Percentiles rank a stretch among this genome's conserved stretches.
Conservation (phyloP, 2,329 filamentous ascomycete species). For the Cladosporium sphaerospermum region DNA sequence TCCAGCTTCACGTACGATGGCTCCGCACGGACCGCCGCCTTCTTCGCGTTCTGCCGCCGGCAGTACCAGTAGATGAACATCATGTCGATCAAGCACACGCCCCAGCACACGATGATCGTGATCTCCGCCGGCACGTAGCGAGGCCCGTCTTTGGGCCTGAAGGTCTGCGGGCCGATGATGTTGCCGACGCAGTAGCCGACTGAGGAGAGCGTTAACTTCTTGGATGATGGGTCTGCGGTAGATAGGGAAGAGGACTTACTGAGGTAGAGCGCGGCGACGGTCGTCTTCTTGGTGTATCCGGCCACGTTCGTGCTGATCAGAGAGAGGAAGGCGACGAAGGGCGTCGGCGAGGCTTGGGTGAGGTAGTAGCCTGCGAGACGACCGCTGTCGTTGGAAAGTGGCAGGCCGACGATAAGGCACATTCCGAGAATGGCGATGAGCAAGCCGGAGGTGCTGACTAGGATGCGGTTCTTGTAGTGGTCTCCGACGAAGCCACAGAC, state of each 20-base stretch:
- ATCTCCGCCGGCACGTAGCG: slow-evolving; percentile 59
- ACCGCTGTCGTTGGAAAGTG: slow-evolving; percentile 51
- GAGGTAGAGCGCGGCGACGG: slow-evolving; percentile 49
- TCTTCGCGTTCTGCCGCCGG: slow-evolving; percentile 52
- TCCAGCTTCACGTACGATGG: slow-evolving; percentile 56
- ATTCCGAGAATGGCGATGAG: slow-evolving; percentile 53
- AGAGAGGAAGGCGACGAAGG: slow-evolving; percentile 58
- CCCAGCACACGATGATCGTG: slow-evolving; percentile 56
- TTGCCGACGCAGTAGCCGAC: slow-evolving; percentile 43
- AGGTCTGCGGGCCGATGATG: slow-evolving; percentile 54
- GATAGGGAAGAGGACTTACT: slow-evolving; percentile 13
- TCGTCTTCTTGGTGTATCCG: slow-evolving; percentile 55
- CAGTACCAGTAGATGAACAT: slow-evolving; percentile 60
- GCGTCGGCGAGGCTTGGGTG: slow-evolving; percentile 53
- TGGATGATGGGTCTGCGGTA: too few species aligned
- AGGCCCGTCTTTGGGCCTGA: slow-evolving; percentile 51
- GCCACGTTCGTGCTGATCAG: slow-evolving; percentile 58
- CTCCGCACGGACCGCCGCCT: slow-evolving; percentile 46
- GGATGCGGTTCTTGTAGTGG: slow-evolving; percentile 49
- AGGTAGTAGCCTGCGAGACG: slow-evolving; percentile 59
- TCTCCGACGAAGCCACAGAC: slow-evolving; percentile 53
- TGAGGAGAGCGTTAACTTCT: not conserved
- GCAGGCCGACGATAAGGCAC: slow-evolving; percentile 58
- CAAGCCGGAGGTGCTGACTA: slow-evolving; percentile 50
- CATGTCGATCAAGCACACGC: slow-evolving; percentile 48